Conservation (phyloP, 2,329 filamentous ascomycete genomes). For the Fusarium duplospermum region DNA sequence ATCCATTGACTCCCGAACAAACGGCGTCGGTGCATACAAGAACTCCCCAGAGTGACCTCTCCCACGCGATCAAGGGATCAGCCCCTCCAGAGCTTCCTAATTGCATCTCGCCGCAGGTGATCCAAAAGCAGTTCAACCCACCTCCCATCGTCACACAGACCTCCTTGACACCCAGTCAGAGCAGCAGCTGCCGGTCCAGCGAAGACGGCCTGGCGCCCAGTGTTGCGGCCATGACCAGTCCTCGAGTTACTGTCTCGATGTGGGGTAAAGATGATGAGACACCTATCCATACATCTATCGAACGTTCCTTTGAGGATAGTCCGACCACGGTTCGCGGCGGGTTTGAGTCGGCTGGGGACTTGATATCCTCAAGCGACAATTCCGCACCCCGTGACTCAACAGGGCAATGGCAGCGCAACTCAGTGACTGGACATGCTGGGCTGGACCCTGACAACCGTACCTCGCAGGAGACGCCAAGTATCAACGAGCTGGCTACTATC, state of each 20-base stretch:
- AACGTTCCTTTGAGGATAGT: constrained; percentile 54
- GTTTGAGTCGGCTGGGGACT: constrained; percentile 55
- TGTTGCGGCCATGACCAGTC: constrained; percentile 60
- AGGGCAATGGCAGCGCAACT: constrained; percentile 56
- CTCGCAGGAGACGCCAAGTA: constrained; percentile 57
- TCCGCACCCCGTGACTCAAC: constrained; percentile 51
- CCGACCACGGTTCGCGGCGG: constrained; percentile 51
- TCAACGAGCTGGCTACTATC: constrained; percentile 60
- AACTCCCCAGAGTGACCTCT: constrained; percentile 54
- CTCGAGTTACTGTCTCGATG: constrained; percentile 67
- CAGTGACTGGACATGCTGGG: constrained; percentile 56
- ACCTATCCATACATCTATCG: constrained; percentile 52
- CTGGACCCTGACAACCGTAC: constrained; percentile 61
- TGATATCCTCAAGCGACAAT: constrained; percentile 46
- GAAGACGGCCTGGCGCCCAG: constrained; percentile 59
- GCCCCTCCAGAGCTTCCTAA: constrained; percentile 43
- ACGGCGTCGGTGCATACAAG: constrained; percentile 61
- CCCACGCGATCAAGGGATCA: constrained; percentile 40
- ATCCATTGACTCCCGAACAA: constrained; percentile 63
- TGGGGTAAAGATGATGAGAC: constrained; percentile 60
- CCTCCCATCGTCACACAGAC: constrained; percentile 45
- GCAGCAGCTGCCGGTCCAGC: constrained; percentile 62
- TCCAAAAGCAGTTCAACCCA: constrained; percentile 54
- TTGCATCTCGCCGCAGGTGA: constrained; percentile 57
- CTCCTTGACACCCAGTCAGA: constrained; percentile 61